Conservation (phyloP, 495 filamentous ascomycete species). For the Astrothelium subdiscretum region DNA sequence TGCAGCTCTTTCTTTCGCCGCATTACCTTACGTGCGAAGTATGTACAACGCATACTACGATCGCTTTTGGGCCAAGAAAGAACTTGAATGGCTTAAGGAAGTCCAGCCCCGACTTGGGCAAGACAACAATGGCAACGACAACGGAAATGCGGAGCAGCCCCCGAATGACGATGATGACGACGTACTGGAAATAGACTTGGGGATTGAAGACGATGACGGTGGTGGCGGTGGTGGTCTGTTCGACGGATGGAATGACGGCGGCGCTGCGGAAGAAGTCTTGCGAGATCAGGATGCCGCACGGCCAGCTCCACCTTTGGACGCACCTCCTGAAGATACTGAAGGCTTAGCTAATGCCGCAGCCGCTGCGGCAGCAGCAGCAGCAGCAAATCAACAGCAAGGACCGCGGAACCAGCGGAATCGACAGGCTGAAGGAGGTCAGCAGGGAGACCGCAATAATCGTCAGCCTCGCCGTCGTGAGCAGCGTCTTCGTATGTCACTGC, state of each 20-base stretch:
- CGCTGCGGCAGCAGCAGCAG: neutral
- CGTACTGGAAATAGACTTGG: neutral
- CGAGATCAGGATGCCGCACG: slow-evolving; percentile 7
- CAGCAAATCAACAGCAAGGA: neutral
- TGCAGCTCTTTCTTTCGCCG: slow-evolving; percentile 53
- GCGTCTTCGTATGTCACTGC: slow-evolving; percentile 38
- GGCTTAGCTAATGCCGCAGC: neutral
- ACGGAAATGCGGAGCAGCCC: neutral
- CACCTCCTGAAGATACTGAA: neutral
- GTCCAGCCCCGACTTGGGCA: slow-evolving; percentile 49
- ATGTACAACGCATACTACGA: slow-evolving; percentile 57
- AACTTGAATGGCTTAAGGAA: slow-evolving; percentile 54
- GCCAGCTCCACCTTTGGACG: slow-evolving; percentile 9
- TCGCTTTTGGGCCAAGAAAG: slow-evolving; percentile 47
- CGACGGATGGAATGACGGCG: neutral
- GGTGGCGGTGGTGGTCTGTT: neutral
- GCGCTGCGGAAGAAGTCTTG: slow-evolving; percentile 11
- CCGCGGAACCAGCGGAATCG: neutral
- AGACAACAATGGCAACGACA: slow-evolving; percentile 11
- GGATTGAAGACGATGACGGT: neutral
- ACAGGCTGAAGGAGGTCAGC: slow-evolving; percentile 5
- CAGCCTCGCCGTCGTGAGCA: slow-evolving; percentile 8
- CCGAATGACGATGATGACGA: neutral
- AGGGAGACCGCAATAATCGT: slow-evolving; percentile 21
- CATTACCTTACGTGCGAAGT: slow-evolving; percentile 56